Evolutionary conservation across 345 rosid species (phyloP).

Genomic region (Corymbia maculata): DNA sequence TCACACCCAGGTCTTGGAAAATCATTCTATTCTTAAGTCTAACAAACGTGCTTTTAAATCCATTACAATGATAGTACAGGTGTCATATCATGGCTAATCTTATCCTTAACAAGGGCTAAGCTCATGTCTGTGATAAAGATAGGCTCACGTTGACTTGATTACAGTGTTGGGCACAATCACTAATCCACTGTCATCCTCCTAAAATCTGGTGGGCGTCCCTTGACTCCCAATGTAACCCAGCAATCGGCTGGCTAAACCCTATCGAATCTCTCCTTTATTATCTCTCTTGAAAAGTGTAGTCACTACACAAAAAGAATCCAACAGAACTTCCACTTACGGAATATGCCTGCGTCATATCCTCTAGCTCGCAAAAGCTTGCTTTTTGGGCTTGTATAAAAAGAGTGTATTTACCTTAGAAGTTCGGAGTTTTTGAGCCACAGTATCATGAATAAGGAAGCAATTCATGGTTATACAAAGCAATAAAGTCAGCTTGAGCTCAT

Average conservation of each 20-base stretch:
- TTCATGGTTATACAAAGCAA: neutral
- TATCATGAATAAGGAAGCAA: neutral
- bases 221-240: conserved; percentile 1
- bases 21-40: neutral
- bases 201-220: neutral
- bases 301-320: neutral
- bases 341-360: neutral
- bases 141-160: neutral
- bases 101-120: neutral
- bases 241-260: conserved; percentile 1
- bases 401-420: neutral
- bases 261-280: neutral
- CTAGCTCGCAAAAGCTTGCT: neutral
- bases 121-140: neutral
- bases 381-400: neutral
- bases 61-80: neutral
- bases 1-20: neutral
- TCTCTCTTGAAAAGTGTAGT: neutral
- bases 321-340: neutral
- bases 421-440: neutral
- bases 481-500: neutral
- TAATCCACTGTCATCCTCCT: neutral
- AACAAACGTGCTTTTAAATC: neutral
- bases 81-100: neutral
- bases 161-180: neutral